Evolutionary conservation across 139 green algal genomes (phyloP).

Genomic region (Pycnococcus provasolii): DNA sequence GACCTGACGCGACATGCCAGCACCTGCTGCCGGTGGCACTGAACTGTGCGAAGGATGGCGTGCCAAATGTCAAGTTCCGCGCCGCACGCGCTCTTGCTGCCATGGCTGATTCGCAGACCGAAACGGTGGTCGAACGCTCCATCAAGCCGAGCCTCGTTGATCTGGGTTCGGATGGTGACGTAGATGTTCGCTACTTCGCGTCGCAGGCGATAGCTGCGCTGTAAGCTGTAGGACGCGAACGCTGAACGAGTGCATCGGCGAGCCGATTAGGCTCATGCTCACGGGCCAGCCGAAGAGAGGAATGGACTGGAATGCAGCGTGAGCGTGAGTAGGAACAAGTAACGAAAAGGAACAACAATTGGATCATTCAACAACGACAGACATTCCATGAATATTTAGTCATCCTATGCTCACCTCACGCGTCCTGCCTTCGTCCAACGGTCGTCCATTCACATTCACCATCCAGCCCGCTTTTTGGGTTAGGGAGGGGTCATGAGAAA

Average conservation of each 20-base stretch:
- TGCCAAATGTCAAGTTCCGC: constrained; percentile 92
- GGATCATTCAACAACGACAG: no score
- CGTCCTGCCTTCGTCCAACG: no score
- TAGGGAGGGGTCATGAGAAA: no score
- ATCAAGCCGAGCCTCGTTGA: constrained; percentile 74
- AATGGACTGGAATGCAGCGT: no score
- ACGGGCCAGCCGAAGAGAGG: no score
- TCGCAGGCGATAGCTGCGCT: constrained; percentile 20
- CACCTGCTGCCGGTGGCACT: constrained; percentile 80
- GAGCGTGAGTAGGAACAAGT: no score
- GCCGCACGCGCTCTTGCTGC: constrained; percentile 68
- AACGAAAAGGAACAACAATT: no score
- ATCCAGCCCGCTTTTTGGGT: no score
- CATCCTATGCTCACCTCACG: no score
- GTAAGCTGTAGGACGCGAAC: not conserved
- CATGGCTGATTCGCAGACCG: constrained; percentile 32
- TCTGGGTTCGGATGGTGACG: constrained; percentile 71
- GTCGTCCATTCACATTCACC: no score
- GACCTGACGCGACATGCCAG: constrained; percentile 61
- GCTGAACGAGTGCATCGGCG: not conserved
- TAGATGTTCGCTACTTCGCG: constrained; percentile 83
- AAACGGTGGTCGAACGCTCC: constrained; percentile 52
- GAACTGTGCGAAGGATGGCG: constrained; percentile 58
- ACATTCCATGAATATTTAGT: no score
- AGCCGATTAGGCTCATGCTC: no score